Evolutionary conservation across 2,329 filamentous ascomycete genomes (phyloP), one percentile per base, ranked within the genome.

Genomic region (Cyanodermella asteris): DNA sequence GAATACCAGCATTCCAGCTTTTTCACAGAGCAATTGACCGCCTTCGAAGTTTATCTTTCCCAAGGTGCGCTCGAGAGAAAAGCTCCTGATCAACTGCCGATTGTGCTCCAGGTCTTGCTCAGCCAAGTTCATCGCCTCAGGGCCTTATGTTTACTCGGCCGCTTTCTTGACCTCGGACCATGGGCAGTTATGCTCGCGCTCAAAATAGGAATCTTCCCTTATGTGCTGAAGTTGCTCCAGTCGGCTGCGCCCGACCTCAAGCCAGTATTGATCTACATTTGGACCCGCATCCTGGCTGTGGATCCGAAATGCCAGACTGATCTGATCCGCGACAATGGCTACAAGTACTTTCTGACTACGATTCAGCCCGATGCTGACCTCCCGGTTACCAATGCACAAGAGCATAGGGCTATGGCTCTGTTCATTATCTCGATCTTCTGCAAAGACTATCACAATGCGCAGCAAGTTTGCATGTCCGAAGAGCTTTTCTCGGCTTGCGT

Each of bases 181-280:
- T 97, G 87, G 87, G 90, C 87, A 16, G 87, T 97, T n/a, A 87
- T 94, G 45, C 66, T 97, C 20, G 87, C 87, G 10, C 61, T 97
- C 10, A 93, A 82, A 47, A 97, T 97, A 32, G 87, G 87, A 13
- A 97, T 97, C 33, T 97, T 97, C 47, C 87, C 87, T 1, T 97
- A 97, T 43, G 87, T 97, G n/a, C 56, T 97, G 17, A 97, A 97
- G 50, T 59, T 97, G 14, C 56, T 97, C 11, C 87, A 97, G 46
- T 94, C 87, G 4, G 84, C 90, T 23, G 87, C 87, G 0, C 66
- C 80, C 23, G 87, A 97, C 47, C 54, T 97, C 32, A 94, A 94
- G 43, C 84, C 87, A 0, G 82, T 94, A 31, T 94, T 97, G 87
- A 82, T 97, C 5, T 97, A 94, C 47, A 97, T 97, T 34, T 97